phyloP scores from a whole-genome alignment of 2,329 filamentous ascomycete genomes.

The Arthroderma sp. region DNA sequence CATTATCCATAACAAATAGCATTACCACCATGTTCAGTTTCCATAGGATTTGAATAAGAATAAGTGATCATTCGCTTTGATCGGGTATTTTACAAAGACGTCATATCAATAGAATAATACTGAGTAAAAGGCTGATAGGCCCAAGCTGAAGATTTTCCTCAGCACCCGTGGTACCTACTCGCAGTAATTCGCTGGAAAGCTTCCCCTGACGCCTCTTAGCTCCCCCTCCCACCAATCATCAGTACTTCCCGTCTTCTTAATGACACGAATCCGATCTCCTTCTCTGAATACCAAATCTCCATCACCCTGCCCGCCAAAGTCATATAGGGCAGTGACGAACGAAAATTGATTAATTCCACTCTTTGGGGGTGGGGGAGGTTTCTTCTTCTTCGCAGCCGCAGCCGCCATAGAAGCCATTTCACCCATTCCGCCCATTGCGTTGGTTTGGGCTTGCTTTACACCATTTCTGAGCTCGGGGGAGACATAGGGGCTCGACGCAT shows the following conservation, averaged over 20 bases:
- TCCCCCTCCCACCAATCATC: slow-evolving; percentile 88
- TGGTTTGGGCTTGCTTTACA: slow-evolving; percentile 7
- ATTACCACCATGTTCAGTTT: too few relatives aligned
- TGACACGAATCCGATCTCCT: slow-evolving; percentile 62
- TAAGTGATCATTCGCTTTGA: too few relatives aligned
- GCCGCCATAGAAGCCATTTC: slow-evolving; percentile 29
- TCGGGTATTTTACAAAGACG: too few relatives aligned
- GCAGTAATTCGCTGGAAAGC: slow-evolving; percentile 77
- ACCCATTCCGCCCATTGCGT: slow-evolving; percentile 27
- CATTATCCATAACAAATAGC: too few relatives aligned
- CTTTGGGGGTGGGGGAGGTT: slow-evolving; percentile 52
- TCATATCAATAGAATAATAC: too few relatives aligned
- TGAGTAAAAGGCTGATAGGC: background rate
- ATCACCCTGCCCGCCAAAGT: slow-evolving; percentile 55
- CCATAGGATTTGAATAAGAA: too few relatives aligned
- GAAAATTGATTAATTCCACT: slow-evolving; percentile 37
- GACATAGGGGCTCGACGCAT: slow-evolving; percentile 5
- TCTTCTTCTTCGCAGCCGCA: slow-evolving; percentile 62
- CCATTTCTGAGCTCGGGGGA: slow-evolving; percentile 1
- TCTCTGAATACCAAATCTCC: slow-evolving; percentile 64
- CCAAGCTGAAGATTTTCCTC: background rate
- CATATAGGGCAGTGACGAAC: slow-evolving; percentile 60
- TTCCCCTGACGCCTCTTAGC: slow-evolving; percentile 52
- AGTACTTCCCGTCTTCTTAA: slow-evolving; percentile 65
- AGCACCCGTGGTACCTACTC: slow-evolving; percentile 19